These are phyloP conservation scores for Musa beccarii DNA, from an alignment of 176 grass and related monocot genomes.

Conservation along the genomic window DNA sequence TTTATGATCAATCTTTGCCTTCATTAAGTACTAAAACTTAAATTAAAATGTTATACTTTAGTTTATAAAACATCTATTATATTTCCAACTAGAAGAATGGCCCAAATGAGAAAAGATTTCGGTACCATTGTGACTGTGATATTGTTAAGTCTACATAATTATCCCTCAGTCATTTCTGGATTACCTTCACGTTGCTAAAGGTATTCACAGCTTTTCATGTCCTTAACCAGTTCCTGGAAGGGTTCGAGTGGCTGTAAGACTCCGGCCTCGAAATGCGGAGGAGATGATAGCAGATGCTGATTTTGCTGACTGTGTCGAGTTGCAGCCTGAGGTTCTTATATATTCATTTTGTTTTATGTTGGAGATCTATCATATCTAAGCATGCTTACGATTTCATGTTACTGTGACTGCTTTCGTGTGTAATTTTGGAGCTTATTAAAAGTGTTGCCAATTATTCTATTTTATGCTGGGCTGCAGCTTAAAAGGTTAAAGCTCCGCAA, in stretches of 20 bases:
- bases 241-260: conserved; percentile 95
- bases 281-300: conserved; percentile 83
- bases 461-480: conserved; percentile 48
- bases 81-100: neutral
- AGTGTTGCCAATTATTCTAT: neutral
- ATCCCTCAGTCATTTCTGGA: neutral
- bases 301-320: conserved; percentile 93
- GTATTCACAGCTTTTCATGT: conserved; percentile 3
- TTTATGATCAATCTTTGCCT: no score
- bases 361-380: neutral
- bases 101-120: no score
- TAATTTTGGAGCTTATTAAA: conserved; percentile 15
- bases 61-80: neutral
- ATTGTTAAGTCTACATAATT: conserved; percentile 2
- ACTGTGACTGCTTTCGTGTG: neutral
- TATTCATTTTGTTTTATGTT: neutral
- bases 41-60: neutral
- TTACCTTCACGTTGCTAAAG: neutral
- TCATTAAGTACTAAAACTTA: neutral
- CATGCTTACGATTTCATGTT: neutral
- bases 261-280: conserved; percentile 82
- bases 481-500: conserved; percentile 99
- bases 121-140: no score
- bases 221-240: conserved; percentile 68
- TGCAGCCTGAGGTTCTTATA: conserved; percentile 74